Base-by-base conservation (phyloP, 331 rosid genomes). In the Malus hybrid region DNA sequence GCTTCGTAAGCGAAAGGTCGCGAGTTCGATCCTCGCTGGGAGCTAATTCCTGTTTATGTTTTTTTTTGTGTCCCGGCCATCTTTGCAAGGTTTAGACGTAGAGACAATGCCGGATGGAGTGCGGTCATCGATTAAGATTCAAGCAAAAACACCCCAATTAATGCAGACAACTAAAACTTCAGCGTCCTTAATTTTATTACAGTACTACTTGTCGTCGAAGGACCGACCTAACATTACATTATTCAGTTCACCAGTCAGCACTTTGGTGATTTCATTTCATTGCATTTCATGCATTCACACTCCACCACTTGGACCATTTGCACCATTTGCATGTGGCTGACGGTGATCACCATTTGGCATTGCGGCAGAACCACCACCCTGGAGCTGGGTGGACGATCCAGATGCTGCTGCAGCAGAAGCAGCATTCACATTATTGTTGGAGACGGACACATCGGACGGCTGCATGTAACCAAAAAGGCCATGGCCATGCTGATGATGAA, bases 1-100 rank as follows among this genome's bases (percentile, higher is more conserved):
- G 93, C 98, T 91, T 93, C 96, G 92, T 93, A 94, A 94, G 97
- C 89, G 92, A 87, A 92, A 94, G 96, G 96, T 90, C 96, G 95
- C 84, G 97, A 94, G 99, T 94, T 94, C 97, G 93, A 89, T 88
- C 91, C 95, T 89, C 95, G 85, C 89, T 73, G 69, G 77, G 77
- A 73, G 77, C 69, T 73, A 1, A 4, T 50, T 14, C 0, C n/a
- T 5, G 44, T 13, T 52, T 2, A 2, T 10, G 15, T 44, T 52
- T 5, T 12, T 16, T 52, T 42, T 42, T 3, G 3, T 52, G 19
- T 18, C 20, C 18, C 5, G 20, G 4, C 10, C 8, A 50, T 50
- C n/a, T 50, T 50, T 50, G 20, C 19, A 50, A 50, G 20, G 56
- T 50, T 15, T 50, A 6, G 18, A 16, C 56, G 56, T 15, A 50